These are phyloP conservation scores for Pseudoturritis turrita DNA, from an alignment of 345 rosid genomes.

Conservation along the genomic window DNA sequence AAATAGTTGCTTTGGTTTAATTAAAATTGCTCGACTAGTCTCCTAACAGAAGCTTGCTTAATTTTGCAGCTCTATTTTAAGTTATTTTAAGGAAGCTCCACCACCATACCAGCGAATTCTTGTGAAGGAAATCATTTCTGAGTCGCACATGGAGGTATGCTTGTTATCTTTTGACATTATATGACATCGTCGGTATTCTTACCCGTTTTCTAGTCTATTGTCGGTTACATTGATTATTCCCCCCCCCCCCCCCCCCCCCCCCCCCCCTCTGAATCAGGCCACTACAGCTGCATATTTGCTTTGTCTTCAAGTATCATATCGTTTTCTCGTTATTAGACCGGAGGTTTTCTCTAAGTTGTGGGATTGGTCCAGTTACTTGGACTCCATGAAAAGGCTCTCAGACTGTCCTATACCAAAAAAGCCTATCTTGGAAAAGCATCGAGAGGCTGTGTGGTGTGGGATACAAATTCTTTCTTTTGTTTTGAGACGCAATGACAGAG, in stretches of 20 bases:
- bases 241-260: not conserved
- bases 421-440: constrained; percentile 28
- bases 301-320: constrained; percentile 58
- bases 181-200: not conserved
- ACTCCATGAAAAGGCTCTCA: constrained; percentile 38
- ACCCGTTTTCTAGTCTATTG: not conserved
- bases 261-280: constrained; percentile 46
- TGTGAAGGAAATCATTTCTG: constrained; percentile 29
- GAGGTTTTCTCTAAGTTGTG: constrained; percentile 65
- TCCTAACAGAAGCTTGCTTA: not conserved
- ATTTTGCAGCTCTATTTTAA: constrained; percentile 58
- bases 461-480: constrained; percentile 48
- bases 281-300: constrained; percentile 33
- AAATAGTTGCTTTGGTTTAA: not conserved
- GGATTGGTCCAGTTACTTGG: constrained; percentile 92
- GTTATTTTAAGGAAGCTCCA: constrained; percentile 71
- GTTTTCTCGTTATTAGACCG: constrained; percentile 52
- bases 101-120: constrained; percentile 71
- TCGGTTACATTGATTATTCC: not conserved
- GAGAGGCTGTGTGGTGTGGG: constrained; percentile 52
- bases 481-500: constrained; percentile 51
- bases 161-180: constrained; percentile 1
- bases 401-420: constrained; percentile 13
- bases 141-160: constrained; percentile 47
- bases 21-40: not conserved